Evolutionary conservation across 208 protist species (phyloP).

Genomic region (Trichomonas gallinae): DNA sequence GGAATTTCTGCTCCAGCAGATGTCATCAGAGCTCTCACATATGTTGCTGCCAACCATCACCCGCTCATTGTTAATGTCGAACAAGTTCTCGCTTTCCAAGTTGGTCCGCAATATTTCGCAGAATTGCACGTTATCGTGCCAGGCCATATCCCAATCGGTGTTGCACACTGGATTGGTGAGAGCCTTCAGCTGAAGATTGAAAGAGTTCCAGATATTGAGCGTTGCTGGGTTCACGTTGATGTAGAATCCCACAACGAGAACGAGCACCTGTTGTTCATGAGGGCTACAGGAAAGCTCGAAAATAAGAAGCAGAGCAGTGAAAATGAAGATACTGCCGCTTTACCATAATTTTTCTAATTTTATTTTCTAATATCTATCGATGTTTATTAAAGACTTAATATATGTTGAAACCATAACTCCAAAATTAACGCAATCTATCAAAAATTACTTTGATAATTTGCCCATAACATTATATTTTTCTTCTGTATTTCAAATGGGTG

Average conservation of each 20-base stretch:
- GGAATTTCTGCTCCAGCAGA: neutral
- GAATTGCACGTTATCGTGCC: neutral
- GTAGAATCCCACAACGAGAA: neutral
- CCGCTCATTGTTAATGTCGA: neutral
- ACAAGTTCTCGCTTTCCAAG: neutral
- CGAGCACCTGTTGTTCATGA: neutral
- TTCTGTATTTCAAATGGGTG: too few species aligned
- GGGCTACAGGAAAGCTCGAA: neutral
- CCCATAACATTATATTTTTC: too few species aligned
- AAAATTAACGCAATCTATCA: too few species aligned
- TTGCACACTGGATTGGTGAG: constrained; percentile 5
- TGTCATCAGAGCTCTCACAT: neutral
- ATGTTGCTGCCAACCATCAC: constrained; percentile 11
- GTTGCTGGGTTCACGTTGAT: neutral
- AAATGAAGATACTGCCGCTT: neutral
- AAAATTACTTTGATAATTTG: too few species aligned
- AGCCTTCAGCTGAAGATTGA: neutral
- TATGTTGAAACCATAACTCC: too few species aligned
- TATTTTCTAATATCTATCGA: neutral
- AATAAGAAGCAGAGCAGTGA: neutral
- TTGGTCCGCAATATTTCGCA: neutral
- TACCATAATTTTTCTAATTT: neutral
- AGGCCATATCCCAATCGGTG: neutral
- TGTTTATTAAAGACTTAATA: neutral
- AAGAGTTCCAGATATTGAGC: neutral